These are phyloP conservation scores for Arthrinium phaeospermum DNA, from an alignment of 2,329 filamentous ascomycete species.

Conservation along the genomic window DNA sequence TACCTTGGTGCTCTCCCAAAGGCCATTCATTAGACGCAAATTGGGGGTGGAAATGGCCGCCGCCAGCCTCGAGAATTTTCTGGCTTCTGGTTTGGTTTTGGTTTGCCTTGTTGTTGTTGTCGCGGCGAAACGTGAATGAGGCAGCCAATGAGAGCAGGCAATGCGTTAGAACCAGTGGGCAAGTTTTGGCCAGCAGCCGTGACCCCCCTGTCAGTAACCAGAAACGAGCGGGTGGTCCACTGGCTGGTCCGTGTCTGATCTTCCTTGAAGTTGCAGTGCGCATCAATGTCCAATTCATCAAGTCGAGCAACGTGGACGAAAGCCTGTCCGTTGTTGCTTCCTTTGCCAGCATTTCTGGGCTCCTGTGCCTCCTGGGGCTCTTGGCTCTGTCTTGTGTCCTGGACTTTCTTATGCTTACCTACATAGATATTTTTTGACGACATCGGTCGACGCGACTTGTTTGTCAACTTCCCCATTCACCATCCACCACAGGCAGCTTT, in stretches of 20 bases:
- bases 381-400: too few species aligned
- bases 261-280: neutral
- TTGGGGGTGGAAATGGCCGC: neutral
- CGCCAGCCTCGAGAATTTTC: conserved; percentile 20
- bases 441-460: neutral
- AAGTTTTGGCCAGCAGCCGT: neutral
- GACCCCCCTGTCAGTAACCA: neutral
- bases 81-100: neutral
- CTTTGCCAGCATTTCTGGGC: neutral
- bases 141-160: conserved; percentile 31
- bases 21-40: neutral
- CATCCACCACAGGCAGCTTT: neutral
- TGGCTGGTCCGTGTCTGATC: conserved; percentile 11
- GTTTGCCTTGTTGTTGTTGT: conserved; percentile 1
- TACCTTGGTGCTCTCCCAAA: too few species aligned
- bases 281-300: conserved; percentile 2
- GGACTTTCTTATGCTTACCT: too few species aligned
- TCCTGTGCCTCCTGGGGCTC: too few species aligned
- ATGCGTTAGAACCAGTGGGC: neutral
- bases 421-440: neutral
- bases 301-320: conserved; percentile 12
- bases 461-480: neutral
- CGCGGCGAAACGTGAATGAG: conserved; percentile 30
- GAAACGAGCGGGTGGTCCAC: neutral
- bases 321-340: neutral